These are phyloP conservation scores for Monilinia vaccinii-corymbosi DNA, from an alignment of 2,329 filamentous ascomycete species.

Conservation along the genomic window DNA sequence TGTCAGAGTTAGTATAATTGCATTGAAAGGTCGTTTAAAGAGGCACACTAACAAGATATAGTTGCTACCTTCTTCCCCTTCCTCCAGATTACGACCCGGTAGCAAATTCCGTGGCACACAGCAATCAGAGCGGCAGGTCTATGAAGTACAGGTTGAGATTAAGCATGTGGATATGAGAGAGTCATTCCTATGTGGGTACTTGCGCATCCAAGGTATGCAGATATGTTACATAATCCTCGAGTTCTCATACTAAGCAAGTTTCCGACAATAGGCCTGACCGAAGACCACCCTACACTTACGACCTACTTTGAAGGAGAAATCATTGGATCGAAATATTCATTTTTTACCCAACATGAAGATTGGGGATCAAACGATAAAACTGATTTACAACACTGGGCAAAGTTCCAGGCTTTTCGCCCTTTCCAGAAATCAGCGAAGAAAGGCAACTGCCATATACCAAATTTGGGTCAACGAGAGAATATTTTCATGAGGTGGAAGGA, in stretches of 20 bases:
- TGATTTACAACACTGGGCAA: constrained; percentile 86
- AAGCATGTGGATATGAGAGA: constrained; percentile 93
- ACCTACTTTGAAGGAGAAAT: constrained; percentile 99
- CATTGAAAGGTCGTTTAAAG: too few species aligned
- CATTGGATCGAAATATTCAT: constrained; percentile 90
- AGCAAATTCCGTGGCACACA: constrained; percentile 87
- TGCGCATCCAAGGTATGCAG: constrained; percentile 77
- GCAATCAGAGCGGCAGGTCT: constrained; percentile 83
- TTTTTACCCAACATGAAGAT: constrained; percentile 76
- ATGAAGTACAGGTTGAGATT: constrained; percentile 94
- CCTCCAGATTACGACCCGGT: constrained; percentile 76
- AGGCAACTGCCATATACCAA: constrained; percentile 52
- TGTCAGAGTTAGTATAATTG: constrained; percentile 38
- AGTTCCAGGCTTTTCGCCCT: constrained; percentile 79
- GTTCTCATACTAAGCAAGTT: constrained; percentile 10
- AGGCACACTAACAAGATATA: constrained; percentile 7
- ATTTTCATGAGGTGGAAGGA: constrained; percentile 99
- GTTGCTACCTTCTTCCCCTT: constrained; percentile 64
- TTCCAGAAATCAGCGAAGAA: constrained; percentile 52
- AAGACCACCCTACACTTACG: constrained; percentile 93
- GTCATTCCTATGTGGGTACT: constrained; percentile 88
- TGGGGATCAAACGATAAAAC: constrained; percentile 92
- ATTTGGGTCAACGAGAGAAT: constrained; percentile 72
- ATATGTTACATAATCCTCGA: not conserved
- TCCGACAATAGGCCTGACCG: constrained; percentile 66